Conservation (phyloP, 2,329 filamentous ascomycete species). For the Hawksworthiomyces lignivorus region DNA sequence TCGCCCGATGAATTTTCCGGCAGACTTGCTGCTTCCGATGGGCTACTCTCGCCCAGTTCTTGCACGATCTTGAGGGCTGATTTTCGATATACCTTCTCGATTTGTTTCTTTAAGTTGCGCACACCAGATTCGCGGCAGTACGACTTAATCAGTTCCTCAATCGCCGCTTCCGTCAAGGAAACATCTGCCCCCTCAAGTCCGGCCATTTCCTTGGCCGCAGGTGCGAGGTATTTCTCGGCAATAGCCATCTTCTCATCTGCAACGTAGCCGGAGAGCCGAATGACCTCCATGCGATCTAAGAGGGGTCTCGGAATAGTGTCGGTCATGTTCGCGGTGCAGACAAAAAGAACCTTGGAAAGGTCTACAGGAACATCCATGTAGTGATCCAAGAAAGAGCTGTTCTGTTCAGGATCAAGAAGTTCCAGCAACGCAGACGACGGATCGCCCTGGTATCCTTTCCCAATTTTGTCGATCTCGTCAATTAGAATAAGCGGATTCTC, state of each 20-base stretch:
- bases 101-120: conserved; percentile 97
- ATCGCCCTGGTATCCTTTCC: conserved; percentile 90
- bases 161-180: conserved; percentile 75
- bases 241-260: conserved; percentile 99
- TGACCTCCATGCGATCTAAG: conserved; percentile 95
- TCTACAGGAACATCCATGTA: conserved; percentile 99
- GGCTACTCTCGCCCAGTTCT: conserved; percentile 82
- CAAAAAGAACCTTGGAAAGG: conserved; percentile 93
- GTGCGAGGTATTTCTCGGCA: conserved; percentile 84
- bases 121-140: conserved; percentile 98
- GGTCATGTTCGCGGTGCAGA: conserved; percentile 98
- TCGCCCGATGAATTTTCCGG: too few species aligned
- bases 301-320: conserved; percentile 94
- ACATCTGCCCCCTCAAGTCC: conserved; percentile 88
- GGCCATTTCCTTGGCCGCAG: conserved; percentile 87
- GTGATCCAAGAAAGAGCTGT: conserved; percentile 93
- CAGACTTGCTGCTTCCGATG: conserved; percentile 63
- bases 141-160: conserved; percentile 95
- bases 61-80: conserved; percentile 95
- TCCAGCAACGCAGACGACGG: conserved; percentile 91
- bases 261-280: conserved; percentile 91
- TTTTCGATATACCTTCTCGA: conserved; percentile 98
- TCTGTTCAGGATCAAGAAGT: conserved; percentile 92
- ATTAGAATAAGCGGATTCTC: conserved; percentile 96
- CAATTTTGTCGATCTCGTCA: conserved; percentile 97